These are phyloP conservation scores for Pulicaria dysenterica DNA, from an alignment of 129 eudicot genomes.

Conservation along the genomic window DNA sequence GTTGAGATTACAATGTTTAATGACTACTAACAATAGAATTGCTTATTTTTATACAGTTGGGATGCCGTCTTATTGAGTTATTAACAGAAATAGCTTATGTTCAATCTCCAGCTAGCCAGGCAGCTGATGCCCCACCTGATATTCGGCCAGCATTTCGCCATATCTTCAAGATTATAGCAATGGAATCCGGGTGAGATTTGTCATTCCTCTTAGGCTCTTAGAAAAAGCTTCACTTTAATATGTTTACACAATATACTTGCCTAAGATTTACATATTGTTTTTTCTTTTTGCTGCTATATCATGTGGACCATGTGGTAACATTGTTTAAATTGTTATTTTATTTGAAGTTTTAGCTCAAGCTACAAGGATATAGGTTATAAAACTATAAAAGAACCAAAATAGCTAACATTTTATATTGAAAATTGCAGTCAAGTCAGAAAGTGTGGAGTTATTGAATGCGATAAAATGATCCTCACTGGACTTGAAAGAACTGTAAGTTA, in stretches of 20 bases:
- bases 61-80: conserved; percentile 87
- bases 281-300: no score
- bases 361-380: conserved; percentile 3
- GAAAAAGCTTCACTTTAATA: neutral
- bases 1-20: conserved; percentile 18
- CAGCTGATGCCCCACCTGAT: conserved; percentile 90
- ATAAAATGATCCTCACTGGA: conserved; percentile 75
- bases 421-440: conserved; percentile 50
- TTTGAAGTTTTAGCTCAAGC: conserved; percentile 37
- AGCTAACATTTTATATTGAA: neutral
- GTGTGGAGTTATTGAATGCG: conserved; percentile 92
- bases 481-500: conserved; percentile 81
- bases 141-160: conserved; percentile 95
- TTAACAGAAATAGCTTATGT: conserved; percentile 86
- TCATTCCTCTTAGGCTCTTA: neutral
- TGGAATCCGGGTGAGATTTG: conserved; percentile 62
- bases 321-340: conserved; percentile 14
- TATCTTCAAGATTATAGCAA: conserved; percentile 53
- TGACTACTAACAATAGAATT: conserved; percentile 19
- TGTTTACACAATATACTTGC: neutral
- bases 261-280: conserved; percentile 9
- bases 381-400: conserved; percentile 26
- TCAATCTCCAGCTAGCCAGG: conserved; percentile 69
- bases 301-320: neutral
- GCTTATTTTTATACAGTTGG: conserved; percentile 63